These are phyloP conservation scores for Lentinula novae-zelandiae DNA, from an alignment of 1,284 basidiomycete genomes.

Conservation along the genomic window DNA sequence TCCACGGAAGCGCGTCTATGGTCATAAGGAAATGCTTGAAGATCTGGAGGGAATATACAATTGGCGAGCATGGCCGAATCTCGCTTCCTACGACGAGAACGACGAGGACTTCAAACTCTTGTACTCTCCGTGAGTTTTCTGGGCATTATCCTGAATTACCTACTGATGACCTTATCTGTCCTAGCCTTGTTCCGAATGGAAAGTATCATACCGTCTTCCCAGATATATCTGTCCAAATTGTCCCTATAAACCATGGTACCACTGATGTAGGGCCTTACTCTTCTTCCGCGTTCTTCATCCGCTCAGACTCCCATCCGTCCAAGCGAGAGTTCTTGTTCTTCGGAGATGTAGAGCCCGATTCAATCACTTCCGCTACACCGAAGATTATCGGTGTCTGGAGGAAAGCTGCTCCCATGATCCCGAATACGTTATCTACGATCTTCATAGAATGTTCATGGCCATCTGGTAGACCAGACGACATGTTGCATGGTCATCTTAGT, in stretches of 20 bases:
- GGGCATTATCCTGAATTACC: not conserved
- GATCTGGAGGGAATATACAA: slow-evolving; percentile 74
- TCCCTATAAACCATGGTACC: slow-evolving; percentile 70
- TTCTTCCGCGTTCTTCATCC: slow-evolving; percentile 75
- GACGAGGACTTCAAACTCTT: slow-evolving; percentile 54
- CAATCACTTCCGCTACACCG: slow-evolving; percentile 46
- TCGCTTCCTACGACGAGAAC: slow-evolving; percentile 69
- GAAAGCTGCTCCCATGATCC: slow-evolving; percentile 65
- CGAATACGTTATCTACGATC: slow-evolving; percentile 55
- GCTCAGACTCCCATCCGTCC: slow-evolving; percentile 43
- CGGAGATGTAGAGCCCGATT: slow-evolving; percentile 81
- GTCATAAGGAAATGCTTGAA: slow-evolving; percentile 56
- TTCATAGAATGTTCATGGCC: slow-evolving; percentile 88
- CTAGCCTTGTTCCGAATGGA: slow-evolving; percentile 40
- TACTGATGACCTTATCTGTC: slow-evolving; percentile 8
- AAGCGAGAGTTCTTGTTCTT: slow-evolving; percentile 75
- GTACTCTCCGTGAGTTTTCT: slow-evolving; percentile 50
- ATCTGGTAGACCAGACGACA: slow-evolving; percentile 52
- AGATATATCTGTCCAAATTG: slow-evolving; percentile 59
- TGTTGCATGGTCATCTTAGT: slow-evolving; percentile 74
- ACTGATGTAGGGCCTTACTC: slow-evolving; percentile 52
- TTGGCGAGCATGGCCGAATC: slow-evolving; percentile 77
- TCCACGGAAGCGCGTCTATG: slow-evolving; percentile 61
- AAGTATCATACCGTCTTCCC: slow-evolving; percentile 50
- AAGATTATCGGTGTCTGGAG: slow-evolving; percentile 67